Evolutionary conservation across 805 yeast species (phyloP).

Genomic region (Zygosaccharomyces bisporus): DNA sequence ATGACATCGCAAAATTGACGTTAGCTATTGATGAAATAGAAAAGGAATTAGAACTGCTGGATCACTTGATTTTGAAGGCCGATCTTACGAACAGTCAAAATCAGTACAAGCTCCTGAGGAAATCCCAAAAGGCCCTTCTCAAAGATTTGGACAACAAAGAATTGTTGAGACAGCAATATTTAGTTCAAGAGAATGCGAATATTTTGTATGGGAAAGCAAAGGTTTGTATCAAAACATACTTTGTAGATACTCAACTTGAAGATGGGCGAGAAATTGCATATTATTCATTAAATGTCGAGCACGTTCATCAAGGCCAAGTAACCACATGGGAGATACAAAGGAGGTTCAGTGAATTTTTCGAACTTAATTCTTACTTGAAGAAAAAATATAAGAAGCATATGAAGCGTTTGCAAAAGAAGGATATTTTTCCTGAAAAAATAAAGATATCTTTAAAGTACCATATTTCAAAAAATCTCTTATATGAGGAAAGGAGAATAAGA

Average conservation of each 20-base stretch:
- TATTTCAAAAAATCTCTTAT: slow-evolving; percentile 45
- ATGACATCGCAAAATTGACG: slow-evolving; percentile 58
- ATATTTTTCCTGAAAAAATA: slow-evolving; percentile 43
- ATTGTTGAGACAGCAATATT: slow-evolving; percentile 70
- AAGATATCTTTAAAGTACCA: slow-evolving; percentile 71
- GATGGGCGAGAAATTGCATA: slow-evolving; percentile 58
- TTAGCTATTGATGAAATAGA: slow-evolving; percentile 54
- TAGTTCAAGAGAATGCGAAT: slow-evolving; percentile 78
- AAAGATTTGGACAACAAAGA: slow-evolving; percentile 74
- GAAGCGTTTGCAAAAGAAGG: slow-evolving; percentile 45
- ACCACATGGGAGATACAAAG: slow-evolving; percentile 92
- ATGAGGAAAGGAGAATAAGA: slow-evolving; percentile 58
- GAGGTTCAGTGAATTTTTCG: slow-evolving; percentile 78
- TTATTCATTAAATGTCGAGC: slow-evolving; percentile 75
- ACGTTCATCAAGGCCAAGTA: slow-evolving; percentile 45
- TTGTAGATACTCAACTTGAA: slow-evolving; percentile 44
- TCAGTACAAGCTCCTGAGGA: slow-evolving; percentile 62
- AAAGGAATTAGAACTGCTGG: slow-evolving; percentile 61
- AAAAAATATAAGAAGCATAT: slow-evolving; percentile 47
- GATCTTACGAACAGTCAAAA: slow-evolving; percentile 73
- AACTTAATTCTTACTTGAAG: slow-evolving; percentile 61
- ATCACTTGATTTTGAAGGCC: slow-evolving; percentile 71
- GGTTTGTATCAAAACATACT: slow-evolving; percentile 46
- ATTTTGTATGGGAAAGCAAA: slow-evolving; percentile 65
- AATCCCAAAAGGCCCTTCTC: slow-evolving; percentile 62